A percentile compares a stretch with the other conserved stretches of the same genome.
These are phyloP conservation scores for Mortierella sp. DNA, from an alignment of 371 early-diverging fungal species.

Conservation along the genomic window DNA sequence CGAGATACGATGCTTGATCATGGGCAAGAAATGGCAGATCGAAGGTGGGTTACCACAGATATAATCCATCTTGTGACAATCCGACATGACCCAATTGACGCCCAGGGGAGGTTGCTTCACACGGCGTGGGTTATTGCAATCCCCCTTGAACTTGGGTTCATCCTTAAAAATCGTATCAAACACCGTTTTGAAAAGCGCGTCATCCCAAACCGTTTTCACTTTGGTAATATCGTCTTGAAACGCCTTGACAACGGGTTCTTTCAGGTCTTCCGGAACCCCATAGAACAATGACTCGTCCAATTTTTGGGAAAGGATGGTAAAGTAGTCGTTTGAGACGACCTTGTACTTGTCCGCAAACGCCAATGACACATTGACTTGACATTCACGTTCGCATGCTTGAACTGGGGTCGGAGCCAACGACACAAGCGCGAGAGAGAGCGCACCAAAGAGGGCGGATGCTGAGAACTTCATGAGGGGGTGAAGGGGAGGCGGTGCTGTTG, in stretches of 20 bases:
- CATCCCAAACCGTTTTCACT: constrained; percentile 43
- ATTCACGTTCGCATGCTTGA: constrained; percentile 66
- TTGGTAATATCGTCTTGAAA: constrained; percentile 28
- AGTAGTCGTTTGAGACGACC: constrained; percentile 46
- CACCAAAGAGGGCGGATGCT: constrained; percentile 6
- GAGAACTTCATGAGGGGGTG: constrained; percentile 12
- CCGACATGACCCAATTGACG: constrained; percentile 64
- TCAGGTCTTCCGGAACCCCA: constrained; percentile 44
- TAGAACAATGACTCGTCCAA: constrained; percentile 51
- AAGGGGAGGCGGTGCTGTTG: neutral
- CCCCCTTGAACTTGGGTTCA: constrained; percentile 67
- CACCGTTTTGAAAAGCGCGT: constrained; percentile 59
- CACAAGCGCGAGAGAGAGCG: constrained; percentile 7
- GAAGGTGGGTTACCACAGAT: constrained; percentile 75
- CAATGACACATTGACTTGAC: constrained; percentile 61
- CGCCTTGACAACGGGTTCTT: constrained; percentile 20
- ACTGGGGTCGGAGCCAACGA: constrained; percentile 4
- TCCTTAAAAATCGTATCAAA: constrained; percentile 57
- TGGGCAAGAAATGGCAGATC: constrained; percentile 65
- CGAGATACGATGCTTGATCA: constrained; percentile 39
- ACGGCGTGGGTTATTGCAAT: constrained; percentile 65
- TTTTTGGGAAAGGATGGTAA: constrained; percentile 34
- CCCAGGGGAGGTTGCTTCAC: constrained; percentile 63
- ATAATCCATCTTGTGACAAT: constrained; percentile 68
- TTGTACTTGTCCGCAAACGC: constrained; percentile 62